A percentile compares a stretch with the other conserved stretches of the same genome.
phyloP scores from a whole-genome alignment of 2,329 filamentous ascomycete genomes.

The Coleophoma crateriformis region DNA sequence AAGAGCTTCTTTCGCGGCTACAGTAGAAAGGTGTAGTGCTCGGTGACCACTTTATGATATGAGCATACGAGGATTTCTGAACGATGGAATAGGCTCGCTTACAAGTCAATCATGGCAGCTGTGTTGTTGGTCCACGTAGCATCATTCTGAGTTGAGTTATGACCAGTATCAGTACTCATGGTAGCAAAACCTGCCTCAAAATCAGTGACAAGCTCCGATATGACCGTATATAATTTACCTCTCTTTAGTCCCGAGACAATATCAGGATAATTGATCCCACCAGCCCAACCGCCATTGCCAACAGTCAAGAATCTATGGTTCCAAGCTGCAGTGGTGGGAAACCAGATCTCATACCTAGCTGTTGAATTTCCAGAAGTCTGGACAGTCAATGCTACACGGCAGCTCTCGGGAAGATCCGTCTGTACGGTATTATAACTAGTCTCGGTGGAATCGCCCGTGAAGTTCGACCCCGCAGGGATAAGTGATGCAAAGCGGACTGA shows the following conservation, averaged over 20 bases:
- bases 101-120: not conserved
- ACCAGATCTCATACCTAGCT: not conserved
- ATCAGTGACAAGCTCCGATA: not conserved
- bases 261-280: not conserved
- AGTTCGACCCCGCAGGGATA: not conserved
- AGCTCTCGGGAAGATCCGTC: not conserved
- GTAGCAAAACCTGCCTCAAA: not conserved
- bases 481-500: not conserved
- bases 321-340: not conserved
- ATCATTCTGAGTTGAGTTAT: slow-evolving; percentile 1
- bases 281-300: slow-evolving; percentile 1
- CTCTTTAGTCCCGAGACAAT: not conserved
- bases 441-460: not conserved
- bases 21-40: not conserved
- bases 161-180: slow-evolving; percentile 1
- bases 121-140: not conserved
- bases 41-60: not conserved
- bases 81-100: not conserved
- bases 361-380: not conserved
- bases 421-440: not conserved
- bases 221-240: not conserved
- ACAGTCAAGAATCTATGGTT: slow-evolving; percentile 1
- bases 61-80: too few relatives aligned
- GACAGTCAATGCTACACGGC: not conserved
- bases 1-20: not conserved